phyloP scores from a whole-genome alignment of 2,329 filamentous ascomycete species.

The Phoma sp. region DNA sequence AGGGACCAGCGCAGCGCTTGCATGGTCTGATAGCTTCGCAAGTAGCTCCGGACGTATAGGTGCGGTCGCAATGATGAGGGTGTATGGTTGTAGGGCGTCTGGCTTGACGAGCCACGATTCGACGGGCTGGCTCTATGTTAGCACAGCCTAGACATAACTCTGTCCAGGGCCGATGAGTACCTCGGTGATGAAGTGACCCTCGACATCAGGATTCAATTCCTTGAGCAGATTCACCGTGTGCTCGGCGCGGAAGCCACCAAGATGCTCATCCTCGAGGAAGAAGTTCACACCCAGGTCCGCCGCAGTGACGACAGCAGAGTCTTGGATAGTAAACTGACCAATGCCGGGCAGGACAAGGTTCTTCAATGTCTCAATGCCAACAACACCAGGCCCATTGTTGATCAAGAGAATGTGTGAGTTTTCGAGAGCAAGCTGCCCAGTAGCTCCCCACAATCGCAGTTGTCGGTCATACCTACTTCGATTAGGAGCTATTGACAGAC shows the following conservation, averaged over 20 bases:
- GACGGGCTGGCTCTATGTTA: slow-evolving; percentile 46
- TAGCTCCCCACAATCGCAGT: slow-evolving; percentile 92
- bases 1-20: slow-evolving; percentile 68
- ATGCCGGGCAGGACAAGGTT: slow-evolving; percentile 95
- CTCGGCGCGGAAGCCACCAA: slow-evolving; percentile 79
- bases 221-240: slow-evolving; percentile 76
- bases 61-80: slow-evolving; percentile 66
- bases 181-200: slow-evolving; percentile 71
- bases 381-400: slow-evolving; percentile 84
- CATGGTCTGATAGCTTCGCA: slow-evolving; percentile 56
- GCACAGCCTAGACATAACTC: background rate
- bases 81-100: slow-evolving; percentile 56
- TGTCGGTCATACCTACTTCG: slow-evolving; percentile 83
- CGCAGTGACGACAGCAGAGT: slow-evolving; percentile 77
- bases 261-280: slow-evolving; percentile 80
- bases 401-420: slow-evolving; percentile 89
- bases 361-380: slow-evolving; percentile 90
- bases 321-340: slow-evolving; percentile 88
- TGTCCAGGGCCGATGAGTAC: slow-evolving; percentile 43
- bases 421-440: slow-evolving; percentile 87
- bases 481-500: slow-evolving; percentile 33
- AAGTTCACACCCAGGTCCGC: slow-evolving; percentile 94
- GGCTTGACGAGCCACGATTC: slow-evolving; percentile 52
- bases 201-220: slow-evolving; percentile 92
- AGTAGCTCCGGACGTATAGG: slow-evolving; percentile 63